Evolutionary conservation across 2,329 filamentous ascomycete species (phyloP), one percentile per base, ranked within the genome.

Genomic region (Nannizziopsis arthrosporioides): DNA sequence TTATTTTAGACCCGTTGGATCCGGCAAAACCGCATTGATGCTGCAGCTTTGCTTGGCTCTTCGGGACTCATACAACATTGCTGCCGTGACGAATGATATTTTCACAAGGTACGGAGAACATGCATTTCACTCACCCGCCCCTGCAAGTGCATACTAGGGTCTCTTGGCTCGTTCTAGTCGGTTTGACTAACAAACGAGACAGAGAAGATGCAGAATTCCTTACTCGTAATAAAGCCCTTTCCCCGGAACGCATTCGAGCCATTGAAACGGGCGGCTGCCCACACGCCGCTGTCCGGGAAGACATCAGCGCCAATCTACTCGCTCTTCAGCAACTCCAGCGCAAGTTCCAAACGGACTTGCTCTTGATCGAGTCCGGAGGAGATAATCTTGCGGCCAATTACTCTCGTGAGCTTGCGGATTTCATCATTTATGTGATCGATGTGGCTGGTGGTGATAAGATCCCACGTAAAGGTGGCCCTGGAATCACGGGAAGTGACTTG

Each of bases 351-450:
- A 80, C 88, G 0, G 86, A 96, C 62, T 67, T 98, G 17, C 76
- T 98, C 18, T 79, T 98, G 37, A 98, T 98, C 63, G 92, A 98
- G 70, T 88, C 81, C 14, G 92, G 92, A 39, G 92, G 92, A 50
- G 92, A 98, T 66, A 98, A 98, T 65, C 77, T 98, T 1, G 92
- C 92, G 0, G 92, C 92, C 3, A 98, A 98, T 73, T 98, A 98
- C 75, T 85, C 80, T 48, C 77, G 92, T 50, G 92, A 98, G 69
- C 73, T 98, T 55, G 92, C 92, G 1, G 92, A 98, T 67, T 98
- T 85, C 65, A 98, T 98, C 68, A 83, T 98, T 68, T 98, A 98
- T 65, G 92, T 98, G 27, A 96, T 98, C 58, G 92, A 98, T 67
- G 92, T 98, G 14, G 85, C 82, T 48, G 92, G 92, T 17, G 92